Conservation (phyloP, 2,329 filamentous ascomycete genomes). For the Penicillium expansum region DNA sequence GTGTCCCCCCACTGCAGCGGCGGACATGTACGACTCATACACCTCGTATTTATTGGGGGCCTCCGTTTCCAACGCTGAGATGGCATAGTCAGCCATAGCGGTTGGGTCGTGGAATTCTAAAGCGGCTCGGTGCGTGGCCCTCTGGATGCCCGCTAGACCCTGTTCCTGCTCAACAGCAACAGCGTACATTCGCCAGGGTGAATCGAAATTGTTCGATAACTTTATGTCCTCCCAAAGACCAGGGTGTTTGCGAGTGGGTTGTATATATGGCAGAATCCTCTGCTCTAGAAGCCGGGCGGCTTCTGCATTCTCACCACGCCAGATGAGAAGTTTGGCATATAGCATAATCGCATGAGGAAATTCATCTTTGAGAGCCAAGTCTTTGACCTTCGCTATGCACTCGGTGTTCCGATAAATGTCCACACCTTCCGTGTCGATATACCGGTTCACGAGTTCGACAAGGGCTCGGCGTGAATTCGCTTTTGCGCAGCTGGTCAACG, state of each 20-base stretch:
- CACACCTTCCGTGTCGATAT: constrained; percentile 4
- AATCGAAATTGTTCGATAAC: constrained; percentile 11
- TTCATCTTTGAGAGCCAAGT: constrained; percentile 21
- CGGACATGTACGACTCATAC: constrained; percentile 38
- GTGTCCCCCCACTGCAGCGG: constrained; percentile 32
- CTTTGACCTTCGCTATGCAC: constrained; percentile 21
- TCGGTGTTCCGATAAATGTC: constrained; percentile 2
- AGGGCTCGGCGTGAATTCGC: constrained; percentile 24
- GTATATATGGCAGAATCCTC: constrained; percentile 24
- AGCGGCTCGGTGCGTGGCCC: constrained; percentile 28
- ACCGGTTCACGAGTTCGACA: constrained; percentile 12
- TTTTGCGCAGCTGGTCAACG: constrained; percentile 18
- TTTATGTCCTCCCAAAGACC: constrained; percentile 9
- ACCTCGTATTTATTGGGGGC: constrained; percentile 17
- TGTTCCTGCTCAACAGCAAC: constrained; percentile 8
- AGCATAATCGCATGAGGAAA: constrained; percentile 31
- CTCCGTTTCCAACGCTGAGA: constrained; percentile 20
- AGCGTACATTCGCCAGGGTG: constrained; percentile 32
- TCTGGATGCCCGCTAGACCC: constrained; percentile 12
- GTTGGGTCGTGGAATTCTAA: constrained; percentile 31
- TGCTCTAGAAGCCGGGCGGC: constrained; percentile 26
- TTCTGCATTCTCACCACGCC: constrained; percentile 20
- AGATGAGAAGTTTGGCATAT: constrained; percentile 28
- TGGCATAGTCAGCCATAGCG: constrained; percentile 29
- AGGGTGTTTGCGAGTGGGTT: constrained; percentile 12